Conservation (phyloP, 306 rosid genomes). For the Chamaecrista fasciculata region DNA sequence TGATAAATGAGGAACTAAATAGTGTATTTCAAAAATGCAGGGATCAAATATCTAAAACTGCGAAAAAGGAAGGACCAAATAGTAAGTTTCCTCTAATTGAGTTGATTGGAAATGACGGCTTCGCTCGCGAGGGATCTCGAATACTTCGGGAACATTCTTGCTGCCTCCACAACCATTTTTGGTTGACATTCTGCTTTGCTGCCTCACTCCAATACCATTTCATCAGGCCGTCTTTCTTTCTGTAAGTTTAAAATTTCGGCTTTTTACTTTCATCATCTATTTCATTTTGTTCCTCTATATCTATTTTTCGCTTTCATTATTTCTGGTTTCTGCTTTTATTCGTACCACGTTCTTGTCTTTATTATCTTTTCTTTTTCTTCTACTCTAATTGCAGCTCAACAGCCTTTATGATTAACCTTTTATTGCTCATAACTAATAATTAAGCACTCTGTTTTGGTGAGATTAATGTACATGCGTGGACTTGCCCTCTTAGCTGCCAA, state of each 20-base stretch:
- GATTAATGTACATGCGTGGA: slow-evolving; percentile 36
- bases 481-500: slow-evolving; percentile 31
- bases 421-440: too few species aligned
- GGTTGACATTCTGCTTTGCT: too few species aligned
- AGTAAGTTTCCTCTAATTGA: too few species aligned
- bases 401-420: too few species aligned
- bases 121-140: neutral
- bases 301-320: neutral
- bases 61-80: too few species aligned
- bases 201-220: too few species aligned
- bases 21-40: too few species aligned
- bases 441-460: neutral
- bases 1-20: too few species aligned
- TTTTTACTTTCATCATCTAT: neutral
- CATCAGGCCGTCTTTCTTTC: too few species aligned
- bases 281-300: neutral
- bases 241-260: too few species aligned
- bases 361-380: neutral
- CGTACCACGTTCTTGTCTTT: neutral
- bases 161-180: neutral
- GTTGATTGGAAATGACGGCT: neutral
- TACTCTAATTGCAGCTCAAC: neutral
- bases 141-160: slow-evolving; percentile 21
- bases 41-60: too few species aligned
- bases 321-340: neutral